These are phyloP conservation scores for Rhizopus arrhizus DNA, from an alignment of 371 early-diverging fungal species.

Conservation along the genomic window DNA sequence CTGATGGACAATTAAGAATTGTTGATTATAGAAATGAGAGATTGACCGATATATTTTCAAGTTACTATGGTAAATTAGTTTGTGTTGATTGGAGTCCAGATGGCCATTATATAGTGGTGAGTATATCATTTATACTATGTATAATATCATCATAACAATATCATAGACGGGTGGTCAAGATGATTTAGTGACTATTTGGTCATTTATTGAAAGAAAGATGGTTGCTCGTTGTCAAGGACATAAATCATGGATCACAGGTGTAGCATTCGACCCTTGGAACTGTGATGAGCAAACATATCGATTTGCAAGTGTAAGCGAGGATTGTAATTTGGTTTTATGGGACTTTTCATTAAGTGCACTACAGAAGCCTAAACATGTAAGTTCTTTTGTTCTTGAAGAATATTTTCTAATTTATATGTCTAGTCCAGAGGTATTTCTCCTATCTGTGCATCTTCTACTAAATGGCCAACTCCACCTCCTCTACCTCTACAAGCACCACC, in stretches of 20 bases:
- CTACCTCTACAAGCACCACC: no score
- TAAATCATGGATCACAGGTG: constrained; percentile 86
- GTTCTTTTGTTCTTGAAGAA: constrained; percentile 7
- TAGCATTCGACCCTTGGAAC: constrained; percentile 91
- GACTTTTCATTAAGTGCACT: constrained; percentile 87
- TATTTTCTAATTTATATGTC: background rate
- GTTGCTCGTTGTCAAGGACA: constrained; percentile 94
- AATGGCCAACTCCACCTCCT: constrained; percentile 4
- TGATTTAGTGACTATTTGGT: constrained; percentile 93
- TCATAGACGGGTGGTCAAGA: constrained; percentile 89
- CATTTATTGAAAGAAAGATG: constrained; percentile 71
- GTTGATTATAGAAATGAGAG: constrained; percentile 75
- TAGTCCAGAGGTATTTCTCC: background rate
- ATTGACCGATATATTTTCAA: constrained; percentile 69
- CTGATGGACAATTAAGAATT: constrained; percentile 79
- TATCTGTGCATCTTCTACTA: background rate
- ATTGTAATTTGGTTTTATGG: constrained; percentile 88
- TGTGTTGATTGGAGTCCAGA: constrained; percentile 95
- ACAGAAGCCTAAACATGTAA: constrained; percentile 72
- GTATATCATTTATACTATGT: background rate
- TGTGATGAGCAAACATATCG: constrained; percentile 85
- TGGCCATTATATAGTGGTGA: constrained; percentile 87
- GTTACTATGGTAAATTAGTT: constrained; percentile 84
- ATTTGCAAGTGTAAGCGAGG: constrained; percentile 92
- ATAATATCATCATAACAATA: no score